These are phyloP conservation scores for Amphicarpaea edgeworthii DNA, from an alignment of 306 rosid genomes.

Conservation along the genomic window DNA sequence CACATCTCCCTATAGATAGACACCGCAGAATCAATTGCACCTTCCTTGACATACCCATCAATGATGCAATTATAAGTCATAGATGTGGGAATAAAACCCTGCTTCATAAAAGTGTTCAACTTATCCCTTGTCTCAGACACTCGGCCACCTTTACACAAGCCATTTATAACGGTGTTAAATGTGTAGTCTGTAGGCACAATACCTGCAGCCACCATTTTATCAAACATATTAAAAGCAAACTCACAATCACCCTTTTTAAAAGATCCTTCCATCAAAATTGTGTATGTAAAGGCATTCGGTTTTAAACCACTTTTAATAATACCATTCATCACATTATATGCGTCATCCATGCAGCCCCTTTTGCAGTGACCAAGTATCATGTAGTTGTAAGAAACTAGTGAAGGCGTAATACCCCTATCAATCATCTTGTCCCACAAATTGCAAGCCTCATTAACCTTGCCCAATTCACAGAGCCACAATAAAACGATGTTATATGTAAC, in stretches of 20 bases:
- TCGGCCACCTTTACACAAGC: constrained; percentile 80
- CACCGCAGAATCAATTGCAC: constrained; percentile 60
- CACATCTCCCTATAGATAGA: constrained; percentile 63
- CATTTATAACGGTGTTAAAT: constrained; percentile 59
- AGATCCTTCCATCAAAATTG: constrained; percentile 66
- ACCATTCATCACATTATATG: constrained; percentile 53
- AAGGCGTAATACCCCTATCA: constrained; percentile 59
- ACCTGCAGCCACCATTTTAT: constrained; percentile 66
- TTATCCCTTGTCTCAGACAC: constrained; percentile 57
- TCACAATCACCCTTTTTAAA: constrained; percentile 62
- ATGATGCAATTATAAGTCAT: constrained; percentile 73
- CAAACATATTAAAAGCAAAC: constrained; percentile 58
- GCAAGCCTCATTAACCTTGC: constrained; percentile 67
- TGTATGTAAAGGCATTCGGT: constrained; percentile 65
- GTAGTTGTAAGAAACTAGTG: constrained; percentile 67
- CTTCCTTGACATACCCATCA: constrained; percentile 72
- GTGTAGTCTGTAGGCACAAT: constrained; percentile 62
- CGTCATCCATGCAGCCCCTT: constrained; percentile 61
- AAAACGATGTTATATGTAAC: constrained; percentile 61
- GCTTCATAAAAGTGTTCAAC: constrained; percentile 56
- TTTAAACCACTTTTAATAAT: constrained; percentile 65
- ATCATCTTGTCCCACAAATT: constrained; percentile 68
- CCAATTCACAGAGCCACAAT: constrained; percentile 58
- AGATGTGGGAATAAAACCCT: constrained; percentile 64
- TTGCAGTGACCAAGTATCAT: constrained; percentile 73